phyloP scores from a whole-genome alignment of 106 monocot genomes.

The Dendrobium officinale region DNA sequence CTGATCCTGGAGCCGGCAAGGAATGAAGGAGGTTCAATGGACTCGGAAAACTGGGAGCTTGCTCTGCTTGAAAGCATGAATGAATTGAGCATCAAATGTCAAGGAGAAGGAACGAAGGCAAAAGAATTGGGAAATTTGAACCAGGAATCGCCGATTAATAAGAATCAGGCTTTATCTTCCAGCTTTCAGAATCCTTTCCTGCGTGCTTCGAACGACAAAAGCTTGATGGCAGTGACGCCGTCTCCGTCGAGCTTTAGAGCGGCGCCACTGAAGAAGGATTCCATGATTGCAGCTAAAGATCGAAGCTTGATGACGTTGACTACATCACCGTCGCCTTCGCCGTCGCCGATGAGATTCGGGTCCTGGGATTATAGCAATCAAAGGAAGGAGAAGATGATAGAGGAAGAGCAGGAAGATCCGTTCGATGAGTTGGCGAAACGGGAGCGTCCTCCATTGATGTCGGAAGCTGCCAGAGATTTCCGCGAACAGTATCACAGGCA shows the following conservation, averaged over 20 bases:
- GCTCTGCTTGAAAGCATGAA: slow-evolving; percentile 25
- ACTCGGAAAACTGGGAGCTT: slow-evolving; percentile 30
- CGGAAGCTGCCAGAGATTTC: not conserved
- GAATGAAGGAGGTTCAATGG: not conserved
- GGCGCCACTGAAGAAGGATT: not conserved
- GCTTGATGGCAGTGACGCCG: slow-evolving; percentile 11
- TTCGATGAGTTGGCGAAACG: slow-evolving; percentile 1
- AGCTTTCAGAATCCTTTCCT: slow-evolving; percentile 6
- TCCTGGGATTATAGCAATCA: not conserved
- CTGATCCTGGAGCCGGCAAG: not conserved
- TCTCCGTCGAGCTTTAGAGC: not conserved
- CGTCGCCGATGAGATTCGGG: too few relatives aligned
- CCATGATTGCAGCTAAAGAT: not conserved
- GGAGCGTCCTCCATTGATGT: not conserved
- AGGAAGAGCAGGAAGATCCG: slow-evolving; percentile 1
- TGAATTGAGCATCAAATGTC: slow-evolving; percentile 1
- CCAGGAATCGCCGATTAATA: not conserved
- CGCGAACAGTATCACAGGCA: not conserved
- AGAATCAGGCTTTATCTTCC: not conserved
- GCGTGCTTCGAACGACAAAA: not conserved
- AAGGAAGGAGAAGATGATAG: not conserved
- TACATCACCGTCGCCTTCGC: too few relatives aligned
- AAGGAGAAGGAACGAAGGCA: not conserved
- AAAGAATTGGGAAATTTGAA: too few relatives aligned
- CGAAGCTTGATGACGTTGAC: not conserved